Base-by-base conservation (phyloP, 345 rosid species). In the Gossypium arboreum region DNA sequence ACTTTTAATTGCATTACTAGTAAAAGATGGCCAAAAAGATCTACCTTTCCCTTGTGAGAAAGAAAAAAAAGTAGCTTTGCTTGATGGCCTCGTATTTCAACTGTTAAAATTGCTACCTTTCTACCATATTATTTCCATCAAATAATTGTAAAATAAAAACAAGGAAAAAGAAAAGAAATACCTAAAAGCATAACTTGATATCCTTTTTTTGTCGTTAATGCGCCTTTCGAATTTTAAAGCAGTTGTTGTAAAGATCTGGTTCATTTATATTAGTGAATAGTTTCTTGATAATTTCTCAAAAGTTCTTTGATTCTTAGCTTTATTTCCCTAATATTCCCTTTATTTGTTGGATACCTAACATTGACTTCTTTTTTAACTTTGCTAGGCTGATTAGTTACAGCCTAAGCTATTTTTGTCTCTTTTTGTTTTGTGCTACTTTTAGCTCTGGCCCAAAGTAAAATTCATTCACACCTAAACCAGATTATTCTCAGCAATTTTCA, bases 1-100 rank as follows among this genome's bases (percentile, higher is more conserved):
- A 79, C 76, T 58, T 50, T 76, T 66, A 34, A 39, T 79, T 69
- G 74, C 75, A 79, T 77, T 68, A 52, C 75, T 56, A 63, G 81
- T 79, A 64, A 73, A 76, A 48, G 61, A 76, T 71, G 73, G 44
- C 71, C 43, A 71, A 24, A 62, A 66, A 66, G 68, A 18, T 76
- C 80, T 68, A 71, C 18, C 4, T 22, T 22, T 22, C 61, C 61
- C 29, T 57, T 57, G 61, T 57, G 61, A 57, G 3, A 20, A 55
- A 55, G 12, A 29, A 29, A 18, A 22, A 11, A 57, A 22, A 57
- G 15, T 1, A 9, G 29, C 61, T 20, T 20, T 57, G 61, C 61
- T 22, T 10, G 61, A 57, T 57, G 27, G 13, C 61, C 27, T 57
- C 7, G 11, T 57, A 2, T 22, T 20, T 20, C 22, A 13, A 22